These are phyloP conservation scores for Casaregolazyma lundiana DNA, from an alignment of 1,139 yeast genomes.

Conservation along the genomic window DNA sequence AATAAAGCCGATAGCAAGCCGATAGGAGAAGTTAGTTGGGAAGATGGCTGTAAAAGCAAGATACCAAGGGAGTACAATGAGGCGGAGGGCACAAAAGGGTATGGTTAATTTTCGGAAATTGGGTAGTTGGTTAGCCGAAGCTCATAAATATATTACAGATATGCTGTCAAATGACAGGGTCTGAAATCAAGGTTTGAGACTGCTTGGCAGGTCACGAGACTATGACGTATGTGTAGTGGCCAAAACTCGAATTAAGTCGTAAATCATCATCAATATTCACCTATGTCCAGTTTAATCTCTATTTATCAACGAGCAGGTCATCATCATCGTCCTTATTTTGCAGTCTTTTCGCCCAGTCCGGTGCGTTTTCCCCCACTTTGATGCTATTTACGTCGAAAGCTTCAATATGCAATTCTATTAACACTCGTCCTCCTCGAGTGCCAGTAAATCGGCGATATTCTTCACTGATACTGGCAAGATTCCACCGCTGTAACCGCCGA, in stretches of 20 bases:
- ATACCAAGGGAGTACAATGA: background rate
- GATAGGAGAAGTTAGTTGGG: background rate
- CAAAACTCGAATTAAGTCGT: no score
- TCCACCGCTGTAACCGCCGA: slow-evolving; percentile 91
- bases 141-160: background rate
- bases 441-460: slow-evolving; percentile 94
- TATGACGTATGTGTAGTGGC: background rate
- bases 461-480: slow-evolving; percentile 86
- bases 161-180: background rate
- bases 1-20: slow-evolving; percentile 3
- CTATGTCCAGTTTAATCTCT: background rate
- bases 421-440: slow-evolving; percentile 81
- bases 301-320: background rate
- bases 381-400: slow-evolving; percentile 63
- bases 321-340: background rate
- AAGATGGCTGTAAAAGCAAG: background rate
- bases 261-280: no score
- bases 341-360: slow-evolving; percentile 39
- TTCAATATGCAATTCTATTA: slow-evolving; percentile 87
- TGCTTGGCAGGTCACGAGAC: background rate
- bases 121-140: background rate
- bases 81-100: background rate
- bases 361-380: slow-evolving; percentile 42
- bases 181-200: background rate
- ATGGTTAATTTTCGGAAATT: background rate